phyloP scores from a whole-genome alignment of 2,329 filamentous ascomycete species.

The Aspergillus niger region DNA sequence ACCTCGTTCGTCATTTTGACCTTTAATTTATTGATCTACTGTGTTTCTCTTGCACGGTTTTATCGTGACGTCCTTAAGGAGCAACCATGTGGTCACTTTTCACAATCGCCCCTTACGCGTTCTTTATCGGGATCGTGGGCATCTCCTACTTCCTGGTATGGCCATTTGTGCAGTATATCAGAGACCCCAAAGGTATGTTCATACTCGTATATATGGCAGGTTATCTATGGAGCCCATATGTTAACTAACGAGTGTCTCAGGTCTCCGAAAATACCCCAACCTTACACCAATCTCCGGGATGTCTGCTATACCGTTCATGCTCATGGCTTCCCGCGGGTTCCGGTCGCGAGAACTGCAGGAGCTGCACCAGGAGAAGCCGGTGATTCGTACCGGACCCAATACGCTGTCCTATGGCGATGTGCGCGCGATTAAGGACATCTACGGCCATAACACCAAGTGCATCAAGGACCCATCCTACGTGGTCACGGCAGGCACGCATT shows the following conservation, averaged over 20 bases:
- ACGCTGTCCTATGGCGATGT: conserved; percentile 46
- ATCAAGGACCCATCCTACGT: conserved; percentile 54
- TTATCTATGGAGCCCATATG: background rate
- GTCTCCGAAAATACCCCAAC: conserved; percentile 52
- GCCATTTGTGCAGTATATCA: conserved; percentile 31
- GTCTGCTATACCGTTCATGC: conserved; percentile 51
- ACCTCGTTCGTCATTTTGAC: background rate
- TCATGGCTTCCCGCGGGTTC: conserved; percentile 47
- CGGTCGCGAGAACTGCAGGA: conserved; percentile 48
- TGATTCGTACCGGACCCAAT: conserved; percentile 52
- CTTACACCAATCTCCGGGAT: conserved; percentile 49
- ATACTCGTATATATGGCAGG: background rate
- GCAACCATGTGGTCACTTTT: conserved; percentile 25
- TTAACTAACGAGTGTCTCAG: conserved; percentile 23
- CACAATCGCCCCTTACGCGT: conserved; percentile 27
- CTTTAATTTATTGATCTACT: background rate
- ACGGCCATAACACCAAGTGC: conserved; percentile 55
- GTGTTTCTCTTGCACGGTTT: background rate
- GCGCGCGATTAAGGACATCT: conserved; percentile 54
- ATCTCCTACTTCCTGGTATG: conserved; percentile 29
- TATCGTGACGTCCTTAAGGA: background rate
- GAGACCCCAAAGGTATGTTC: conserved; percentile 31
- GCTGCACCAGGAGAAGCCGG: conserved; percentile 50
- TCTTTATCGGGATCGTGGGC: conserved; percentile 21
- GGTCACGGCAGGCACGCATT: conserved; percentile 51